A percentile compares a stretch with the other conserved stretches of the same genome.
These are phyloP conservation scores for Ustilago tritici DNA, from an alignment of 1,284 basidiomycete genomes.

Conservation along the genomic window DNA sequence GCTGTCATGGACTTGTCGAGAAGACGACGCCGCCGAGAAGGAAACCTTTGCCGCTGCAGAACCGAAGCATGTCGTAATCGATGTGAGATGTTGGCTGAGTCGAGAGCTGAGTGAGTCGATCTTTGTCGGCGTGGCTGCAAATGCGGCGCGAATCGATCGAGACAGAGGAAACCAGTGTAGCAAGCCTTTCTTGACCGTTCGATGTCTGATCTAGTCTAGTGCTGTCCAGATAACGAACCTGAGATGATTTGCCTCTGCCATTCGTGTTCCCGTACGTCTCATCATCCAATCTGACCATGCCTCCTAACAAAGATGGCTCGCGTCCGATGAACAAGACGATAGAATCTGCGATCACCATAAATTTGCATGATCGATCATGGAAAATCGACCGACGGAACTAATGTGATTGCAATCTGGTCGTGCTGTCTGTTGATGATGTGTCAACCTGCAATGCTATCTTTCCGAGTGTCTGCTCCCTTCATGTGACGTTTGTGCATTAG, in stretches of 20 bases:
- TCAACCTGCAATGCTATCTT: neutral
- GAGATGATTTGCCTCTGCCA: no score
- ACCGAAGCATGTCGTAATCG: neutral
- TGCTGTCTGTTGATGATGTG: neutral
- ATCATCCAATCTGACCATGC: no score
- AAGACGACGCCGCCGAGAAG: neutral
- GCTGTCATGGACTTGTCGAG: slow-evolving; percentile 1
- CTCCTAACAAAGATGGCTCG: no score
- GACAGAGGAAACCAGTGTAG: no score
- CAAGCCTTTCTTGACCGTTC: no score
- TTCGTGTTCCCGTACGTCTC: no score
- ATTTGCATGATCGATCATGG: no score
- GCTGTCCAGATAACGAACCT: no score
- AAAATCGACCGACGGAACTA: neutral
- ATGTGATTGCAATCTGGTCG: neutral
- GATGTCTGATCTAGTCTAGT: no score
- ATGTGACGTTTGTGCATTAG: neutral
- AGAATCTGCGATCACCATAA: no score
- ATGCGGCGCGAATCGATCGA: no score
- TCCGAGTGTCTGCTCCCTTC: neutral
- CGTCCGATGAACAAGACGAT: no score
- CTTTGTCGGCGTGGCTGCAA: neutral
- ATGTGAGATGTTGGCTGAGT: neutral
- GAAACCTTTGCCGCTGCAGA: slow-evolving; percentile 2
- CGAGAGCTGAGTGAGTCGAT: neutral